These are phyloP conservation scores for Xerocomellus amylosporus DNA, from an alignment of 768 basidiomycete species.

Conservation along the genomic window DNA sequence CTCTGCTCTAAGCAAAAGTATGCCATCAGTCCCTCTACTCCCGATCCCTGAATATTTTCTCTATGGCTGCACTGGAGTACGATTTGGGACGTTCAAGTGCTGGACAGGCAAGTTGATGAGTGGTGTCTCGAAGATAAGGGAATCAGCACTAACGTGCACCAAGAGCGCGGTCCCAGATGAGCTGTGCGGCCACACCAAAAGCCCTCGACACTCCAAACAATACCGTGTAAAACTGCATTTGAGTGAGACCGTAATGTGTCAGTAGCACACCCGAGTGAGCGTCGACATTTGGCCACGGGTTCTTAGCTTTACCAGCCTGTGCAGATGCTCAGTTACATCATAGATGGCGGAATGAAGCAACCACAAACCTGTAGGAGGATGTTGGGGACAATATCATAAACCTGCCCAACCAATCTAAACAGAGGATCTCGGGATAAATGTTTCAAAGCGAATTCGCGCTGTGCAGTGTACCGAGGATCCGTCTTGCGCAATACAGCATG, in stretches of 20 bases:
- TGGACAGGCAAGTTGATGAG: conserved; percentile 21
- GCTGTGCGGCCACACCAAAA: conserved; percentile 83
- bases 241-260: conserved; percentile 79
- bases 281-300: conserved; percentile 97
- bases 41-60: conserved; percentile 66
- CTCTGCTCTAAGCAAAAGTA: no score
- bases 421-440: conserved; percentile 83
- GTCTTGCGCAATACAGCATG: conserved; percentile 87
- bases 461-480: conserved; percentile 89
- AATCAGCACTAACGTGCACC: conserved; percentile 68
- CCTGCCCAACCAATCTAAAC: conserved; percentile 91
- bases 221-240: conserved; percentile 98
- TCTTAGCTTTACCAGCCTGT: conserved; percentile 88
- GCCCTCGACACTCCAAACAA: conserved; percentile 96
- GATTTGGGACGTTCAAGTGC: conserved; percentile 91
- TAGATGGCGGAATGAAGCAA: background rate
- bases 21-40: conserved; percentile 3
- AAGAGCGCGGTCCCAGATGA: conserved; percentile 92
- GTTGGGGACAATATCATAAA: conserved; percentile 84
- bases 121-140: no score
- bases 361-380: conserved; percentile 79
- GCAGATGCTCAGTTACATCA: background rate
- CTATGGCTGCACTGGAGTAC: conserved; percentile 77
- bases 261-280: conserved; percentile 92
- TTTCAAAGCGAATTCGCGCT: conserved; percentile 85